These are phyloP conservation scores for Lactifluus subvellereus DNA, from an alignment of 768 basidiomycete species.

Conservation along the genomic window DNA sequence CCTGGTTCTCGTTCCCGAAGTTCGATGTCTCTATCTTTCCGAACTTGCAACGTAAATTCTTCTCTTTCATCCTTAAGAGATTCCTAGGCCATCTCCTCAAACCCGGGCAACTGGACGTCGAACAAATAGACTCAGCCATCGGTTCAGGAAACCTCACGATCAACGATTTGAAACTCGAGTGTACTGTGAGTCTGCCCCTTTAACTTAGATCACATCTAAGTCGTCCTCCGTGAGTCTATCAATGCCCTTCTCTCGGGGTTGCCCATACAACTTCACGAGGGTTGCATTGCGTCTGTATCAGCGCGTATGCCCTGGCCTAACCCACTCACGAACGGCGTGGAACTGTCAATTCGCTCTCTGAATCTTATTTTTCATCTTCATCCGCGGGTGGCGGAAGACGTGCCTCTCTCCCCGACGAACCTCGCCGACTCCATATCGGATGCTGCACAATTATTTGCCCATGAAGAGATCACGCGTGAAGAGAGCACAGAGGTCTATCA, in stretches of 20 bases:
- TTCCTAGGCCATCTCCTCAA: conserved; percentile 80
- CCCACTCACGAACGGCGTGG: conserved; percentile 66
- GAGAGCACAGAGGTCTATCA: conserved; percentile 69
- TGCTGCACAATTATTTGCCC: conserved; percentile 82
- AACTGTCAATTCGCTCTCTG: conserved; percentile 61
- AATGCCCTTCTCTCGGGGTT: conserved; percentile 60
- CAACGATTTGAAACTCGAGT: conserved; percentile 74
- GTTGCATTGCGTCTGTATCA: conserved; percentile 67
- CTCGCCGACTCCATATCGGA: conserved; percentile 75
- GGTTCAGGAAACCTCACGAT: conserved; percentile 88
- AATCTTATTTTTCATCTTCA: conserved; percentile 57
- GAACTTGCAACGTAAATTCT: conserved; percentile 77
- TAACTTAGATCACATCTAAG: conserved; percentile 21
- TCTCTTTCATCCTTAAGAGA: conserved; percentile 83
- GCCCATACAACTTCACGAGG: conserved; percentile 64
- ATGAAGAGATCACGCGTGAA: conserved; percentile 65
- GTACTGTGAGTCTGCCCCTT: conserved; percentile 46
- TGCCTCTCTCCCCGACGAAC: conserved; percentile 32
- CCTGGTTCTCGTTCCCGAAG: conserved; percentile 51
- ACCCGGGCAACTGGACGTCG: conserved; percentile 81
- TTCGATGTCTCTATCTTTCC: conserved; percentile 64
- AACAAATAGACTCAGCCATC: conserved; percentile 87
- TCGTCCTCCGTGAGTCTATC: conserved; percentile 53
- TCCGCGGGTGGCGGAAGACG: conserved; percentile 24
- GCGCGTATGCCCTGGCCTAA: conserved; percentile 84